These are phyloP conservation scores for Mollisiaceae sp. DNA, from an alignment of 2,329 filamentous ascomycete species.

Conservation along the genomic window DNA sequence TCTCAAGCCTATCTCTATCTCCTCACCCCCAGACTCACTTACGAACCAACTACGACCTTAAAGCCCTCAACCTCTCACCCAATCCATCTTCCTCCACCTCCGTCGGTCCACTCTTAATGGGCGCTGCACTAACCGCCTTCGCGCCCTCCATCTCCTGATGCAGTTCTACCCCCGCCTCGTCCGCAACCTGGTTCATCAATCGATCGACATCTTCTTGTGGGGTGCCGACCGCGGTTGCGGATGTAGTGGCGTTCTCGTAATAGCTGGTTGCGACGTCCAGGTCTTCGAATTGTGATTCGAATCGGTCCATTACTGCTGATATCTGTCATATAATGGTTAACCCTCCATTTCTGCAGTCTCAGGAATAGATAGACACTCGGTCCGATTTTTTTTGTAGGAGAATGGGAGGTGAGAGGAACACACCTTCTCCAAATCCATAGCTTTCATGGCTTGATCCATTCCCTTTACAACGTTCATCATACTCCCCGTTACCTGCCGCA, in stretches of 20 bases:
- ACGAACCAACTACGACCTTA: slow-evolving; percentile 45
- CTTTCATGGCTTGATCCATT: slow-evolving; percentile 67
- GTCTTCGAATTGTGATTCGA: slow-evolving; percentile 61
- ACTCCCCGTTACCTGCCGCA: slow-evolving; percentile 63
- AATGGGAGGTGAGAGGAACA: not conserved
- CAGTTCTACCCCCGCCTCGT: slow-evolving; percentile 85
- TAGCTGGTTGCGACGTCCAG: slow-evolving; percentile 52
- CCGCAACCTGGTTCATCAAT: slow-evolving; percentile 82
- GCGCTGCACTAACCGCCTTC: slow-evolving; percentile 62
- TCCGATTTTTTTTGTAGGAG: not conserved
- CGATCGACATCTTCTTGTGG: slow-evolving; percentile 87
- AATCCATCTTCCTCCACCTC: slow-evolving; percentile 81
- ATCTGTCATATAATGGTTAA: slow-evolving; percentile 49
- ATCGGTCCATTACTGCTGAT: slow-evolving; percentile 68
- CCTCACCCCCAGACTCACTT: not conserved
- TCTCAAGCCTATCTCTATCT: not conserved
- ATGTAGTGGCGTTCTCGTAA: slow-evolving; percentile 84
- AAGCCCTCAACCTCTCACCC: slow-evolving; percentile 59
- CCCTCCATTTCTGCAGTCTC: not conserved
- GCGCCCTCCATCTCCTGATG: slow-evolving; percentile 70
- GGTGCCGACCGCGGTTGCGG: slow-evolving; percentile 75
- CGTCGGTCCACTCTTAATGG: slow-evolving; percentile 67
- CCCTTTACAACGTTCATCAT: slow-evolving; percentile 67
- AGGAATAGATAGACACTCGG: not conserved
- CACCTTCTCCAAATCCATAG: slow-evolving; percentile 67